Evolutionary conservation across 2,329 filamentous ascomycete genomes (phyloP), one percentile per base, ranked within the genome.

Genomic region (Neonectria ditissima): DNA sequence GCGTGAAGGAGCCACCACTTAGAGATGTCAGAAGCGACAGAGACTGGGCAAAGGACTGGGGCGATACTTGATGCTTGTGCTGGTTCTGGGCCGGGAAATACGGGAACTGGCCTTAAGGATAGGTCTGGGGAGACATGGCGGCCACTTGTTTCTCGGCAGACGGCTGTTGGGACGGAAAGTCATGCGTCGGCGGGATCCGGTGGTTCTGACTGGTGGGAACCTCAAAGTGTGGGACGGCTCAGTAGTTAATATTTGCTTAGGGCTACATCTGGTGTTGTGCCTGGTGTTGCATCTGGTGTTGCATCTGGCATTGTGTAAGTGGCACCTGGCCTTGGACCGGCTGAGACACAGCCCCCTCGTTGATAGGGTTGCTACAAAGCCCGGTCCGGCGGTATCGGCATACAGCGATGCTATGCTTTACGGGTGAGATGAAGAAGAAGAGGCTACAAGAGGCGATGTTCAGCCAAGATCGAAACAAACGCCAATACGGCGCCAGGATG

Each of bases 381-480:
- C 53, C 53, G 26, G 53, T n/a, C 44, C 75, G 75, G 60, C 83
- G 82, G 66, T 85, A 83, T 14, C 80, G 78, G 68, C 80, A 75
- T 13, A 84, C 74, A 60, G 77, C 76, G 8, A 83, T 71, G 63
- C 77, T 70, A 69, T 82, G 78, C 5, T 83, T 76, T 13, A 78
- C 65, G 18, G 84, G 78, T 37, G 80, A 76, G 55, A 79, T 73
- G 53, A 80, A 54, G 66, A 80, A 83, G 50, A 84, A 78, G 4
- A 81, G 56, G 66, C 83, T 86, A 52, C 1, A 26, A 2, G 2
- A 20, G 1, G 34, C 52, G 4, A 66, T 13, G 5, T 6, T 39
- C 6, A 1, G 3, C 6, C 13, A 39, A 4, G 26, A 5, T 44
- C 6, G 11, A n/a, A n/a, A n/a, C 26, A 30, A 2, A 30, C 4